A percentile compares a stretch with the other conserved stretches of the same genome.
phyloP scores from a whole-genome alignment of 2,329 filamentous ascomycete genomes.

The Colletotrichum cordylinicola region DNA sequence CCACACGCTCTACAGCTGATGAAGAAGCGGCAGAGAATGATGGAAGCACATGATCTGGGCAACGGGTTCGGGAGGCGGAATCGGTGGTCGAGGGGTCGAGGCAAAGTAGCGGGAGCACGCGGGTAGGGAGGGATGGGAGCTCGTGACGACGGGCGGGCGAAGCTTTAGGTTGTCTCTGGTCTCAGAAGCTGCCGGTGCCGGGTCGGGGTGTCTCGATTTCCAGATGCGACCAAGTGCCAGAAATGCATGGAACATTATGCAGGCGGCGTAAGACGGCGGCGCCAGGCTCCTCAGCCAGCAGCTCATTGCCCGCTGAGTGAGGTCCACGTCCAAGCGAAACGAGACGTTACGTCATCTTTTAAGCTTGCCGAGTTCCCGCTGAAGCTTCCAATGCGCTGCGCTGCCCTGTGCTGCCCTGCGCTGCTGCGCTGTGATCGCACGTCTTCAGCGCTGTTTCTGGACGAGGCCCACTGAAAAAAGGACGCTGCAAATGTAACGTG shows the following conservation, averaged over 20 bases:
- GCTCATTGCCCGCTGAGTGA: neutral
- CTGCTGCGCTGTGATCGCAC: neutral
- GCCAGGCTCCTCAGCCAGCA: neutral
- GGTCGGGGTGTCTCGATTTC: neutral
- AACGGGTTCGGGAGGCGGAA: neutral
- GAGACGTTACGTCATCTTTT: neutral
- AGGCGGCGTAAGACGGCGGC: neutral
- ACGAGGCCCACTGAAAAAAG: neutral
- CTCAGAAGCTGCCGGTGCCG: conserved; percentile 2
- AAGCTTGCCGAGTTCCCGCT: neutral
- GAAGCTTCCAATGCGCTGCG: neutral
- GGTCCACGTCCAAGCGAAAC: neutral
- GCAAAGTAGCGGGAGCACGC: conserved; percentile 10
- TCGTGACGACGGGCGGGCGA: conserved; percentile 15
- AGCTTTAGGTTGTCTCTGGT: conserved; percentile 13
- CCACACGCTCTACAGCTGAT: conserved; percentile 20
- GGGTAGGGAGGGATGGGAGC: neutral
- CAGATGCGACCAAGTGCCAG: conserved; percentile 5
- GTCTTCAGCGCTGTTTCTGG: neutral
- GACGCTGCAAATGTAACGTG: neutral
- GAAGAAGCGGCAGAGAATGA: neutral
- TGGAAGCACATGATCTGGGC: conserved; percentile 17
- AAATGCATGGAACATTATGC: neutral
- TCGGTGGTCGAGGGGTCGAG: neutral
- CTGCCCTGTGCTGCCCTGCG: neutral